These are phyloP conservation scores for Backusella westeae DNA, from an alignment of 192 early-diverging fungal genomes.

Conservation along the genomic window DNA sequence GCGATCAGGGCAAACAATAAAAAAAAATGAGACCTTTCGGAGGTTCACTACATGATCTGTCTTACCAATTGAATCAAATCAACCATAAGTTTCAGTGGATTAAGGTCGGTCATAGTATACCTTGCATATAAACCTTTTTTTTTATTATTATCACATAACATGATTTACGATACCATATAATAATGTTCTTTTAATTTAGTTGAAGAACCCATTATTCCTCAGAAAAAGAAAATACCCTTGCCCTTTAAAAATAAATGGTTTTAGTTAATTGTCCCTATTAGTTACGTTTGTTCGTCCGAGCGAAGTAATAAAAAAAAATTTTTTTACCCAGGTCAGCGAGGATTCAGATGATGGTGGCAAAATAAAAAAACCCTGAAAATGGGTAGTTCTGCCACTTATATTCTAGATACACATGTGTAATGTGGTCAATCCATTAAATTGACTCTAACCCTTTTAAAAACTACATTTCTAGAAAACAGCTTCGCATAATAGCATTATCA, in stretches of 20 bases:
- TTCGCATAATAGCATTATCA: background rate
- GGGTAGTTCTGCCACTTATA: background rate
- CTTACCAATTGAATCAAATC: background rate
- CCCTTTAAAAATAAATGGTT: background rate
- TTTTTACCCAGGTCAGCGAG: background rate
- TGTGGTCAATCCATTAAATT: background rate
- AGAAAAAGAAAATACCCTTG: slow-evolving; percentile 4
- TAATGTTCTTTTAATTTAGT: background rate
- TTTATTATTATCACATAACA: background rate
- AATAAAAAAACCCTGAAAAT: background rate
- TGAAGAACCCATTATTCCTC: background rate
- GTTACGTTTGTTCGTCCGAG: background rate
- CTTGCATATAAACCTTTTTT: background rate
- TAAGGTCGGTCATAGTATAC: background rate
- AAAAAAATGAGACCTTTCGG: slow-evolving; percentile 7
- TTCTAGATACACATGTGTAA: background rate
- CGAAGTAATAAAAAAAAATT: background rate
- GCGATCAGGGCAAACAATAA: slow-evolving; percentile 2
- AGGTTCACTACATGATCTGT: slow-evolving; percentile 1
- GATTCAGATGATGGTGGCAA: background rate
- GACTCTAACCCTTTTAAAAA: background rate
- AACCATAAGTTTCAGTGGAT: background rate
- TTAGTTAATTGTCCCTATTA: slow-evolving; percentile 3
- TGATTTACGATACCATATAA: background rate
- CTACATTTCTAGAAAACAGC: background rate